Percentiles rank a stretch among this genome's conserved stretches.
Evolutionary conservation across 2,329 filamentous ascomycete genomes (phyloP).

Genomic region (Orbilia quercus): DNA sequence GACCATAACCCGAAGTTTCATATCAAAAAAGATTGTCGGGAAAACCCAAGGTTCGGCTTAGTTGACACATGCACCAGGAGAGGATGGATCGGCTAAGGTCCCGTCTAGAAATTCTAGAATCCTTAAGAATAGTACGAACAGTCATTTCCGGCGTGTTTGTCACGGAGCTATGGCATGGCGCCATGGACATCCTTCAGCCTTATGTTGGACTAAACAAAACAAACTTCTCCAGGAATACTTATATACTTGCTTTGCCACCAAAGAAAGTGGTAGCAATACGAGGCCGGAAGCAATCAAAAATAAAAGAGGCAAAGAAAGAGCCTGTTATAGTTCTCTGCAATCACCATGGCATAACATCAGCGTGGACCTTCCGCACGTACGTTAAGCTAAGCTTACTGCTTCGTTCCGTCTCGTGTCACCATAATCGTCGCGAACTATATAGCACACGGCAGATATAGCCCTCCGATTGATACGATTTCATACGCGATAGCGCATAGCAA

Average conservation of each 20-base stretch:
- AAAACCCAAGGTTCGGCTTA: slow-evolving; percentile 26
- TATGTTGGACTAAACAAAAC: slow-evolving; percentile 15
- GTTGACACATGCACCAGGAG: slow-evolving; percentile 12
- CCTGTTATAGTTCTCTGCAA: too few relatives aligned
- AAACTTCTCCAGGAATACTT: slow-evolving; percentile 3
- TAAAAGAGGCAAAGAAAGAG: too few relatives aligned
- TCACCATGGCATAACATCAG: slow-evolving; percentile 12
- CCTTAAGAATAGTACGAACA: slow-evolving; percentile 39
- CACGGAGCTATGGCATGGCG: slow-evolving; percentile 10
- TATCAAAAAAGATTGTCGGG: background rate
- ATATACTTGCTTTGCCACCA: too few relatives aligned
- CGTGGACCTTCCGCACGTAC: slow-evolving; percentile 28
- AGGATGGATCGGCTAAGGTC: slow-evolving; percentile 8
- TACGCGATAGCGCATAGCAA: background rate
- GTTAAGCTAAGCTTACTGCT: slow-evolving; percentile 49
- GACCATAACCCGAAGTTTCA: background rate
- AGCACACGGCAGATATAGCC: slow-evolving; percentile 26
- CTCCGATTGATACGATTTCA: slow-evolving; percentile 50
- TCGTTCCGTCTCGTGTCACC: slow-evolving; percentile 37
- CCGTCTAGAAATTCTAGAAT: slow-evolving; percentile 46
- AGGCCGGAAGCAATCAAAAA: too few relatives aligned
- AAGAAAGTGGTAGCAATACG: too few relatives aligned
- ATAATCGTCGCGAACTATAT: slow-evolving; percentile 36
- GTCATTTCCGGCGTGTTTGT: background rate
- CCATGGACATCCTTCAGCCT: slow-evolving; percentile 37